A percentile compares a stretch with the other conserved stretches of the same genome.
phyloP scores from a whole-genome alignment of 495 filamentous ascomycete species.

The Halenospora varia region DNA sequence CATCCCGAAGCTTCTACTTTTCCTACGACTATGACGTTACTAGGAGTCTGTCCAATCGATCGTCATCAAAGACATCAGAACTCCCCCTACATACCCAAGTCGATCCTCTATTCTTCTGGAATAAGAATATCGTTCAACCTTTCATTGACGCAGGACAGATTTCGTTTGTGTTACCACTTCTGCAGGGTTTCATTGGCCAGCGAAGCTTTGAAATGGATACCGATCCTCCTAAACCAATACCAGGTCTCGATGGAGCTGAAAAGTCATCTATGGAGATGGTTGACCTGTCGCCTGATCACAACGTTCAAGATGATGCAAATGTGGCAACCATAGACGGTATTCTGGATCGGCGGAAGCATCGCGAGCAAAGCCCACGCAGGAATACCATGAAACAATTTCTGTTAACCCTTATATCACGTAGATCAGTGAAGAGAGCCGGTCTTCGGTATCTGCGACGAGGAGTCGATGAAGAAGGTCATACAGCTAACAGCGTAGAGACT shows the following conservation, averaged over 20 bases:
- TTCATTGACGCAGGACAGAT: constrained; percentile 69
- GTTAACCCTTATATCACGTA: constrained; percentile 81
- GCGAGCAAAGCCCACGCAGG: neutral
- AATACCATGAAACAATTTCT: constrained; percentile 42
- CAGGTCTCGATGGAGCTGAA: constrained; percentile 15
- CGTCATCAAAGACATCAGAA: constrained; percentile 14
- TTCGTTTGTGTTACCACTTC: constrained; percentile 70
- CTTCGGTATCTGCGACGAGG: constrained; percentile 89
- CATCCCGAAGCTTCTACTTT: constrained; percentile 83
- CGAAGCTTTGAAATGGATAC: constrained; percentile 56
- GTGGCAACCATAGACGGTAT: neutral
- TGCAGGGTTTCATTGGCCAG: constrained; percentile 96
- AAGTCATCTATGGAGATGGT: constrained; percentile 23
- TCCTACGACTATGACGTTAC: constrained; percentile 87
- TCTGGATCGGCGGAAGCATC: constrained; percentile 1
- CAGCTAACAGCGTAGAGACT: constrained; percentile 89
- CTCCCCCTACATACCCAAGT: constrained; percentile 65
- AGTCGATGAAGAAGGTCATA: constrained; percentile 79
- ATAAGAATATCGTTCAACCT: constrained; percentile 64
- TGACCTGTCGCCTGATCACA: constrained; percentile 27
- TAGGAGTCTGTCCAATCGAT: constrained; percentile 47
- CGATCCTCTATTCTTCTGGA: constrained; percentile 92
- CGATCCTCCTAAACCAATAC: constrained; percentile 15
- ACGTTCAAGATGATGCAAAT: constrained; percentile 27
- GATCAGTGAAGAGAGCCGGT: constrained; percentile 79